Evolutionary conservation across 2,329 filamentous ascomycete species (phyloP).

Genomic region (Diaporthe longicolla): DNA sequence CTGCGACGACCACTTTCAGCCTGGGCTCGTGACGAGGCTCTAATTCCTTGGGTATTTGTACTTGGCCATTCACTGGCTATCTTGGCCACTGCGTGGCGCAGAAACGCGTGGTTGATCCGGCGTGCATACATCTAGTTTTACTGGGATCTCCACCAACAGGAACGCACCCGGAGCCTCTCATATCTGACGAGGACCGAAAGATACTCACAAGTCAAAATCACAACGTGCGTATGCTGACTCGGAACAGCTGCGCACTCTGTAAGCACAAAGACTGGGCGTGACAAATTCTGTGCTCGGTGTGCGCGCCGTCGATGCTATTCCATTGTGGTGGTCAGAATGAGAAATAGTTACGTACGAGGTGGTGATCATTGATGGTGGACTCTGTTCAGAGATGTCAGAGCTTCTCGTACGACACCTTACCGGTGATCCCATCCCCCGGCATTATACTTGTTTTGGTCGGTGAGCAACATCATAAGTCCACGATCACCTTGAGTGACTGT

Average conservation of each 20-base stretch:
- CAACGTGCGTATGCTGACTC: not conserved
- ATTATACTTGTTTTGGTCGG: not conserved
- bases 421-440: not conserved
- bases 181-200: not conserved
- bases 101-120: not conserved
- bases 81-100: slow-evolving; percentile 3
- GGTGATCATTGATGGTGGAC: not conserved
- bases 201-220: not conserved
- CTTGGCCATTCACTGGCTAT: not conserved
- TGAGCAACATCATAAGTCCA: slow-evolving; percentile 2
- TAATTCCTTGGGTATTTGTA: too few relatives aligned
- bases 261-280: not conserved
- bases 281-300: not conserved
- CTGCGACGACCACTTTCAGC: not conserved
- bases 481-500: not conserved
- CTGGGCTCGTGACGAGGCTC: not conserved
- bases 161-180: not conserved
- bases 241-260: not conserved
- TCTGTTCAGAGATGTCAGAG: not conserved
- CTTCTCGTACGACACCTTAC: not conserved
- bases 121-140: not conserved
- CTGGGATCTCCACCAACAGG: not conserved
- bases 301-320: not conserved
- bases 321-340: slow-evolving; percentile 13
- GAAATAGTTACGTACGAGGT: not conserved